phyloP scores from a whole-genome alignment of 495 filamentous ascomycete genomes.

The Polyplosphaeria fusca region DNA sequence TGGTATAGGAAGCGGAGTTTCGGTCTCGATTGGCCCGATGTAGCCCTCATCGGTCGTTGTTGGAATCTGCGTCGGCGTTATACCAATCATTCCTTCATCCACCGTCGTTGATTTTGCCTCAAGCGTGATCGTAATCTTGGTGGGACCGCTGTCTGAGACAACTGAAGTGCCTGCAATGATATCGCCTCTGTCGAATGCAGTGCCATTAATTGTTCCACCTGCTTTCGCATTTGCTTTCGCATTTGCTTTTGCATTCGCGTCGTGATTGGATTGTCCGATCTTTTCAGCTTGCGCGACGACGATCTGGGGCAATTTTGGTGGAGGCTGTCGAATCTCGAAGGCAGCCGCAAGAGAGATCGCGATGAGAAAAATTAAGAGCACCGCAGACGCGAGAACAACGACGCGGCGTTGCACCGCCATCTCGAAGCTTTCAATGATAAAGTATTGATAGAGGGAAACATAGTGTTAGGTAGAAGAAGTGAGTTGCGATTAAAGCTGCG shows the following conservation, averaged over 20 bases:
- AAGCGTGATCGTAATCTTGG: background rate
- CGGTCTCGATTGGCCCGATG: conserved; percentile 14
- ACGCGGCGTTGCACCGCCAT: background rate
- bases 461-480: background rate
- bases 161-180: conserved; percentile 3
- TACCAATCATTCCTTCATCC: conserved; percentile 19
- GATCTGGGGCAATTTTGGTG: conserved; percentile 10
- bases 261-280: background rate
- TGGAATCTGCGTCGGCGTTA: background rate
- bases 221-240: conserved; percentile 10
- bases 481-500: background rate
- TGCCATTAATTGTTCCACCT: conserved; percentile 5
- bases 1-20: background rate
- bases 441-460: background rate
- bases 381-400: background rate
- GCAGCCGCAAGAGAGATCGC: background rate
- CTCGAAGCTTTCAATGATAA: background rate
- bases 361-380: background rate
- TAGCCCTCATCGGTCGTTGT: conserved; percentile 14
- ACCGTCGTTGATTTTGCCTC: background rate
- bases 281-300: conserved; percentile 10
- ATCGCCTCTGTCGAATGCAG: conserved; percentile 10
- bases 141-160: background rate
- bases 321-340: conserved; percentile 2
- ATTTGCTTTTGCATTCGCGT: background rate